These are phyloP conservation scores for Candida ficus DNA, from an alignment of 805 yeast genomes.

Conservation along the genomic window DNA sequence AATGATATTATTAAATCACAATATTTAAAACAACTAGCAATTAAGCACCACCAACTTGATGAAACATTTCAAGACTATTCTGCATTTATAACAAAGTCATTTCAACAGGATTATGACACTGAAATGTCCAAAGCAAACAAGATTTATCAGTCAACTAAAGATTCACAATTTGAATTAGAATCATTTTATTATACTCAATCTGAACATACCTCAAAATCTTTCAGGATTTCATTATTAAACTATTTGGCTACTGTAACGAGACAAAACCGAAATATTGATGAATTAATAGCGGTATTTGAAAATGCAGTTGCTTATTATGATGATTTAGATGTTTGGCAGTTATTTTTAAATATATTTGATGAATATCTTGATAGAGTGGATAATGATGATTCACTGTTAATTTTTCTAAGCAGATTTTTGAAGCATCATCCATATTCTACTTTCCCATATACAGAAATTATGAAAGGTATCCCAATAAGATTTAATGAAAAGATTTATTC, in stretches of 20 bases:
- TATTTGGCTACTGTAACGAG: slow-evolving; percentile 5
- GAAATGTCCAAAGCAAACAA: slow-evolving; percentile 34
- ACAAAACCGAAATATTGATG: slow-evolving; percentile 7
- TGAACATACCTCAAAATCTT: slow-evolving; percentile 1
- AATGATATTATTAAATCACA: not conserved
- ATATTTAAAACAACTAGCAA: slow-evolving; percentile 27
- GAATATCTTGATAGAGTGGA: slow-evolving; percentile 2
- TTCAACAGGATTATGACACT: slow-evolving; percentile 27
- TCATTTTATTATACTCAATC: slow-evolving; percentile 25
- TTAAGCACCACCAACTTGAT: slow-evolving; percentile 38
- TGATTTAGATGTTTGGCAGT: slow-evolving; percentile 11
- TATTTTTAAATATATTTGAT: slow-evolving; percentile 8
- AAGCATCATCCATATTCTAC: slow-evolving; percentile 9
- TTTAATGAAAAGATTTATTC: not conserved
- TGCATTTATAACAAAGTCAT: slow-evolving; percentile 31
- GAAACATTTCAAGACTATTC: slow-evolving; percentile 38
- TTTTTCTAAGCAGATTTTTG: slow-evolving; percentile 3
- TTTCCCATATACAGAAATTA: slow-evolving; percentile 13
- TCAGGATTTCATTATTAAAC: slow-evolving; percentile 8
- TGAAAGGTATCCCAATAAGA: slow-evolving; percentile 4
- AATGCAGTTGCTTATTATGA: slow-evolving; percentile 7
- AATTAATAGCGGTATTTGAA: slow-evolving; percentile 12
- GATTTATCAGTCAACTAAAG: slow-evolving; percentile 28
- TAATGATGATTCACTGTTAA: not conserved
- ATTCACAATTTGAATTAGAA: slow-evolving; percentile 30